Evolutionary conservation across 306 rosid species (phyloP), one percentile per base, ranked within the genome.

Genomic region (Cicer cuneatum): DNA sequence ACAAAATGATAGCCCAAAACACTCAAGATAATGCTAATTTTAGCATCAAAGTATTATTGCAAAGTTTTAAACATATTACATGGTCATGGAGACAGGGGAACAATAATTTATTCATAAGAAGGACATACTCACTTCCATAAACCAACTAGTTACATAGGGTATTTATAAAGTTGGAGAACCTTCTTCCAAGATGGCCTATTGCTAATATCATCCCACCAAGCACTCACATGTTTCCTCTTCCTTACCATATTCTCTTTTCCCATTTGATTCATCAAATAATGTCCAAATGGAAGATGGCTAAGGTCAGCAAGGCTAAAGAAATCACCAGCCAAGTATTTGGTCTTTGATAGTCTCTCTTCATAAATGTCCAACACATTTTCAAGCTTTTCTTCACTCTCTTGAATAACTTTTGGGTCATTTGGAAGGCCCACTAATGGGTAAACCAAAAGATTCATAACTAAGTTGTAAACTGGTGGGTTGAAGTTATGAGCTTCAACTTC

Each of bases 191-290:
- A 77, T 33, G 81, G 81, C 69, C 81, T 77, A 8, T 29, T 59
- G 45, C 81, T 77, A 77, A 77, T 77, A 37, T 77, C 71, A 77
- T 77, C 81, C 81, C 81, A 69, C 81, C 71, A 77, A 69, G 21
- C 76, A 77, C 69, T 77, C 37, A 77, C 81, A 69, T 77, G 64
- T 14, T 77, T 69, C 47, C 76, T 77, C 11, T 77, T 64, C 19
- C 62, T 69, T 0, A 77, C 64, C 37, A 77, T 11, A 58, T 59
- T 37, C 63, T 39, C 81, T 18, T n/a, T 58, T 2, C 40, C 13
- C 52, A 47, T 47, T 59, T 39, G 41, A 14, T 59, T 59, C 46
- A 77, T 11, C 21, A 69, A 59, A 48, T 58, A 77, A 21, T 69
- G 75, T n/a, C 70, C 66, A 39, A 77, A 59, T 13, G 75, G 71